Conservation (phyloP, 305 asterid species). For the Petunia hybrid region DNA sequence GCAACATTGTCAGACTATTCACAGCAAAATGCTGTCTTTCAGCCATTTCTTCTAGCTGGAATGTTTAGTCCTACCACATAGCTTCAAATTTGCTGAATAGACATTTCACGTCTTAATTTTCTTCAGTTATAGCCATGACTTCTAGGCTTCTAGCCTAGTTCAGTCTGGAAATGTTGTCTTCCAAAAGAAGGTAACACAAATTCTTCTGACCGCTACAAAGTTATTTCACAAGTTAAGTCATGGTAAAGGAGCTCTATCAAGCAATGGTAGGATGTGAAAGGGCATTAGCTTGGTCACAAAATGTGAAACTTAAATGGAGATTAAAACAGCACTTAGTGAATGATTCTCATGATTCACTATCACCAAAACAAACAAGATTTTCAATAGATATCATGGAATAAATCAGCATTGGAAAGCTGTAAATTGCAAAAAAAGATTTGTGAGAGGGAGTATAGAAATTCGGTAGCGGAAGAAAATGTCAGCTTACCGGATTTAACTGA, state of each 20-base stretch:
- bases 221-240: neutral
- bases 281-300: slow-evolving; percentile 9
- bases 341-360: neutral
- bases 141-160: slow-evolving; percentile 1
- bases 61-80: neutral
- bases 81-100: neutral
- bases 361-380: slow-evolving; percentile 5
- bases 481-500: slow-evolving; percentile 14
- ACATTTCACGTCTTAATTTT: slow-evolving; percentile 10
- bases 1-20: neutral
- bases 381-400: neutral
- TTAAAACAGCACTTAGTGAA: slow-evolving; percentile 20
- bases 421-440: neutral
- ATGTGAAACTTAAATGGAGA: neutral
- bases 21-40: slow-evolving; percentile 7
- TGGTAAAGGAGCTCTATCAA: neutral
- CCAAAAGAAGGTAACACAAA: neutral
- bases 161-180: slow-evolving; percentile 7
- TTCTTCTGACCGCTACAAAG: slow-evolving; percentile 20
- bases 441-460: slow-evolving; percentile 11
- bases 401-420: slow-evolving; percentile 2
- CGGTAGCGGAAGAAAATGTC: slow-evolving; percentile 23
- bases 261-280: slow-evolving; percentile 14
- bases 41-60: slow-evolving; percentile 20
- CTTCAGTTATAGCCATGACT: neutral